Evolutionary conservation across 495 filamentous ascomycete species (phyloP).

Genomic region (Rostrohypoxylon terebratum): DNA sequence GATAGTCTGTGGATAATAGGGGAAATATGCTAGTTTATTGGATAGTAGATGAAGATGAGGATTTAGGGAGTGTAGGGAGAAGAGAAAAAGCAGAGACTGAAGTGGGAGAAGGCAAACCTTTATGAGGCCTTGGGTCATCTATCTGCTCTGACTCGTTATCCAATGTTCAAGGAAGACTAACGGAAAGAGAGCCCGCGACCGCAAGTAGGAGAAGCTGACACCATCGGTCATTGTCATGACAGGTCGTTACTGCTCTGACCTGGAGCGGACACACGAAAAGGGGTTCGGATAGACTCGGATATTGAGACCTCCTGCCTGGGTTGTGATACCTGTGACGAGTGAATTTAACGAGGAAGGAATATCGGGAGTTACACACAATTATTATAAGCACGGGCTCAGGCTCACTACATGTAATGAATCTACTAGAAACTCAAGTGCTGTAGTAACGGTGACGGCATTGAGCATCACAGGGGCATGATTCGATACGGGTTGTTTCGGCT

Average conservation of each 20-base stretch:
- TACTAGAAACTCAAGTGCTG: neutral
- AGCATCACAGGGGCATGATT: neutral
- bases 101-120: slow-evolving; percentile 1
- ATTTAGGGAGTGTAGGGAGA: slow-evolving; percentile 18
- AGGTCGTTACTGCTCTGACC: neutral
- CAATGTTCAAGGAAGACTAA: neutral
- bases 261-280: neutral
- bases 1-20: neutral
- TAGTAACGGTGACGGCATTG: neutral
- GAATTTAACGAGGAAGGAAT: neutral
- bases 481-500: slow-evolving; percentile 19
- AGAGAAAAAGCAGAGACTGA: neutral
- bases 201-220: neutral
- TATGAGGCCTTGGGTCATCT: neutral
- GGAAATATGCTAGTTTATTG: neutral
- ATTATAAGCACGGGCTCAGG: neutral
- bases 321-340: neutral
- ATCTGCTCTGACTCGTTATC: slow-evolving; percentile 20
- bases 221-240: neutral
- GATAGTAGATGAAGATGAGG: neutral
- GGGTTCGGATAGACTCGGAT: slow-evolving; percentile 9
- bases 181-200: neutral
- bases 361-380: neutral
- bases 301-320: neutral
- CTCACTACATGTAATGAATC: neutral